Conservation (phyloP, 164 flowering plant genomes). For the Umbellularia californica region DNA sequence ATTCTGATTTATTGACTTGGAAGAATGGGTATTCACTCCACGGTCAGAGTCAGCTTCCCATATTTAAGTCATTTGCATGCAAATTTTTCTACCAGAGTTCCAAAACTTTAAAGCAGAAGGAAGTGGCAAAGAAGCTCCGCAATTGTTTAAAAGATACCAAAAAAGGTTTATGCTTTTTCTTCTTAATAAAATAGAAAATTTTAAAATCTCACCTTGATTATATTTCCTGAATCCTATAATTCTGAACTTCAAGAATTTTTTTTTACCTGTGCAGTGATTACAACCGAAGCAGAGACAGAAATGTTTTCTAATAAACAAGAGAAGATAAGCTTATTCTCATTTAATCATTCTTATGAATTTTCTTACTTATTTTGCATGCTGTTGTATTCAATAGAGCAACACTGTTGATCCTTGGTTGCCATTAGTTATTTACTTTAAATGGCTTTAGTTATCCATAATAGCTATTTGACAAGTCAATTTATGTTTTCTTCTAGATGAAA, state of each 20-base stretch:
- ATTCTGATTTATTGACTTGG: neutral
- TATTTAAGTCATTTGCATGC: neutral
- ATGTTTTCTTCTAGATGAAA: too few relatives aligned
- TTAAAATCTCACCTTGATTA: neutral
- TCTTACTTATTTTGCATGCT: neutral
- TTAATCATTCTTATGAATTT: neutral
- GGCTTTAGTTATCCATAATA: too few relatives aligned
- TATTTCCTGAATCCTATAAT: neutral
- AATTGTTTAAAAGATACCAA: neutral
- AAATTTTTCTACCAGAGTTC: conserved; percentile 3
- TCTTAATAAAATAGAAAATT: neutral
- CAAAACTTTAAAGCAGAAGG: neutral
- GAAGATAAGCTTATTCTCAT: neutral
- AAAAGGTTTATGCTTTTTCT: neutral
- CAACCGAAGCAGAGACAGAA: neutral
- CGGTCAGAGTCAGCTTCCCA: neutral
- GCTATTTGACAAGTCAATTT: too few relatives aligned
- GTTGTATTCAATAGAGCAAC: neutral
- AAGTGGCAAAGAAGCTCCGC: neutral
- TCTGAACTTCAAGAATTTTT: neutral
- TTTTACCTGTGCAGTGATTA: conserved; percentile 1
- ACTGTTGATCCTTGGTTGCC: neutral
- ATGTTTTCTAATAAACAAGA: neutral
- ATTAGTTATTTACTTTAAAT: too few relatives aligned
- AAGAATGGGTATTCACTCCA: neutral